Conservation (phyloP, 2,329 filamentous ascomycete genomes). For the Botryotinia narcissicola region DNA sequence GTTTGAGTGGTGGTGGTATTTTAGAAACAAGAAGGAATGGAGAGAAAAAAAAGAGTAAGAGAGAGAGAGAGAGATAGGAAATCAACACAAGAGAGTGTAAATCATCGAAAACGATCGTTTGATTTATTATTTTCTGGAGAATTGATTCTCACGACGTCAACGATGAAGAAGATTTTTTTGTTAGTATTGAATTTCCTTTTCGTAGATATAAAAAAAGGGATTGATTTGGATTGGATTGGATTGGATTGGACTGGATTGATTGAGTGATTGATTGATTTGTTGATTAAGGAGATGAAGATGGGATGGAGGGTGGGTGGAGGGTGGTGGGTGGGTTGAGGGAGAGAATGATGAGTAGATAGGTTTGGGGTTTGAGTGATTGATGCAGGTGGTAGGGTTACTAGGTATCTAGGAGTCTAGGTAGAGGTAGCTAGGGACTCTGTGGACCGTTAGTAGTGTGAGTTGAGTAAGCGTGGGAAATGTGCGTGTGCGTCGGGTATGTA, state of each 20-base stretch:
- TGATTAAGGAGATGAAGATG: slow-evolving; percentile 34
- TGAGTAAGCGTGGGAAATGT: neutral
- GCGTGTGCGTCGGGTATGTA: too few relatives aligned
- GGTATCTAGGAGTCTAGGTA: too few relatives aligned
- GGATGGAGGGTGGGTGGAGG: slow-evolving; percentile 37
- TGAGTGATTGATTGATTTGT: slow-evolving; percentile 38
- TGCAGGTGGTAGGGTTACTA: too few relatives aligned
- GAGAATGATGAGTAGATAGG: neutral
- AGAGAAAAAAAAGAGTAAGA: slow-evolving; percentile 3
- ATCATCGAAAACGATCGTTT: slow-evolving; percentile 22
- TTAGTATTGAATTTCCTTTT: slow-evolving; percentile 61
- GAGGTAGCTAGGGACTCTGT: too few relatives aligned
- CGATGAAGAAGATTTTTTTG: slow-evolving; percentile 42
- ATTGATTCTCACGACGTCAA: neutral
- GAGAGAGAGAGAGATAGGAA: slow-evolving; percentile 7
- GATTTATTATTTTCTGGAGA: neutral
- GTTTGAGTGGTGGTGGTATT: neutral
- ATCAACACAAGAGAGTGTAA: slow-evolving; percentile 25
- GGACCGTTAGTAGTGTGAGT: neutral
- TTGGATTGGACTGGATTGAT: slow-evolving; percentile 42
- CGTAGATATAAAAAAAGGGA: slow-evolving; percentile 65
- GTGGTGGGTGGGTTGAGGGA: slow-evolving; percentile 31
- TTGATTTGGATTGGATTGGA: too few relatives aligned
- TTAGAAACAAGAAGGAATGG: slow-evolving; percentile 8
- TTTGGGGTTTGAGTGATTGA: too few relatives aligned